These are phyloP conservation scores for Metschnikowia peoriensis DNA, from an alignment of 805 yeast species.

Conservation along the genomic window DNA sequence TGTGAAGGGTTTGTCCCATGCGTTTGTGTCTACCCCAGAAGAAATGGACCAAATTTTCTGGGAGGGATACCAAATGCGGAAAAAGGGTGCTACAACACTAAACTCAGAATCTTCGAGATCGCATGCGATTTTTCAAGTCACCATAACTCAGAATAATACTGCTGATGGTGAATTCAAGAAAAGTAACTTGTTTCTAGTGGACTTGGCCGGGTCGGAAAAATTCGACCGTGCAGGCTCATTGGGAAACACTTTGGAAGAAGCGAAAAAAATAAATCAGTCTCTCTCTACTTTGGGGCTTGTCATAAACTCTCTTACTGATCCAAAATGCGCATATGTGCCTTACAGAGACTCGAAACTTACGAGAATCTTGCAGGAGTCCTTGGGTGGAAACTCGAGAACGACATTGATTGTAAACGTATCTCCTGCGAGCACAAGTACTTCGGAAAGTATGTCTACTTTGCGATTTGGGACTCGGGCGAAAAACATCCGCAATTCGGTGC, in stretches of 20 bases:
- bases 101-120: slow-evolving; percentile 74
- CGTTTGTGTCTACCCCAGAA: slow-evolving; percentile 53
- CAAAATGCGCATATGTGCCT: slow-evolving; percentile 62
- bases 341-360: slow-evolving; percentile 80
- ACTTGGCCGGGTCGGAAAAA: slow-evolving; percentile 86
- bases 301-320: slow-evolving; percentile 73
- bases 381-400: slow-evolving; percentile 82
- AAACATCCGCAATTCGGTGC: slow-evolving; percentile 61
- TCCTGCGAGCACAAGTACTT: slow-evolving; percentile 52
- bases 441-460: slow-evolving; percentile 69
- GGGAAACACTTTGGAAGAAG: slow-evolving; percentile 76
- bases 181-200: slow-evolving; percentile 72
- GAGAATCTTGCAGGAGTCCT: slow-evolving; percentile 70
- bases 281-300: slow-evolving; percentile 78
- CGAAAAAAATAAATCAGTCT: slow-evolving; percentile 79
- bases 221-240: slow-evolving; percentile 74
- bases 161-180: slow-evolving; percentile 56
- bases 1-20: slow-evolving; percentile 66
- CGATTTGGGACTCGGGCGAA: slow-evolving; percentile 76
- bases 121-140: slow-evolving; percentile 74
- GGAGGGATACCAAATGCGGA: slow-evolving; percentile 57
- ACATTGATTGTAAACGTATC: slow-evolving; percentile 73
- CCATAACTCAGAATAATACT: slow-evolving; percentile 57
- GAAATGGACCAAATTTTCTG: slow-evolving; percentile 59
- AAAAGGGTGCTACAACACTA: slow-evolving; percentile 63